Percentiles rank a stretch among this genome's conserved stretches.
These are phyloP conservation scores for Penicillium mononematosum DNA, from an alignment of 495 filamentous ascomycete genomes.

Conservation along the genomic window DNA sequence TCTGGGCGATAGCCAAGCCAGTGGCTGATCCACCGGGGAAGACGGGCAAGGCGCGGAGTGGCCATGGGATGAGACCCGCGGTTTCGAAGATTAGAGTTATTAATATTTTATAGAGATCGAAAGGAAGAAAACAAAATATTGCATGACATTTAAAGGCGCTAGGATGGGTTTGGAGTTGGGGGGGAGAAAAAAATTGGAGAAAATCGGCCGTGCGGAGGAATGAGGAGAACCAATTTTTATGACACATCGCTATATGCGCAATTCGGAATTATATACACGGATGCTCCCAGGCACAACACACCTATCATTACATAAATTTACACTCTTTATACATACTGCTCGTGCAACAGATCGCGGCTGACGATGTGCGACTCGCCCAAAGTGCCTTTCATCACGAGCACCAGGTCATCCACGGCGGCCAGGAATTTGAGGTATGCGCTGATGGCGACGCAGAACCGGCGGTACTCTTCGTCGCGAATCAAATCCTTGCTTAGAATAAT, in stretches of 20 bases:
- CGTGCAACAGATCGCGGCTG: slow-evolving; percentile 23
- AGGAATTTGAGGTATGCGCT: slow-evolving; percentile 41
- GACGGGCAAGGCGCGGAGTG: slow-evolving; percentile 28
- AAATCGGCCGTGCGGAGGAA: slow-evolving; percentile 20
- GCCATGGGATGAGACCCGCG: slow-evolving; percentile 11
- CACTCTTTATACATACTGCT: slow-evolving; percentile 17
- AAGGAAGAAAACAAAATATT: slow-evolving; percentile 3
- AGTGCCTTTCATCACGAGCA: slow-evolving; percentile 43
- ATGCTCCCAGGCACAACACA: too few relatives aligned
- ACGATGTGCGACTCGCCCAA: slow-evolving; percentile 46
- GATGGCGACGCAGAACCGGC: slow-evolving; percentile 41
- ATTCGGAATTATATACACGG: neutral
- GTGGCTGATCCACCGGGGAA: slow-evolving; percentile 36
- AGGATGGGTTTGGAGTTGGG: neutral
- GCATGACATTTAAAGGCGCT: neutral
- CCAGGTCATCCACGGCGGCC: slow-evolving; percentile 38
- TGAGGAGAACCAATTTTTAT: slow-evolving; percentile 9
- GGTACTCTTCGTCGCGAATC: slow-evolving; percentile 39
- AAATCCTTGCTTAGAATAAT: slow-evolving; percentile 29
- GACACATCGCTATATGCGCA: slow-evolving; percentile 5
- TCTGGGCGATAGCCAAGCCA: slow-evolving; percentile 40
- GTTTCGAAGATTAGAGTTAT: neutral
- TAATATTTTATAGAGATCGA: neutral
- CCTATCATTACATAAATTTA: too few relatives aligned
- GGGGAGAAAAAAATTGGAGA: slow-evolving; percentile 16